phyloP scores from a whole-genome alignment of 31 red algal species.

The Bonnemaisonia californica region DNA sequence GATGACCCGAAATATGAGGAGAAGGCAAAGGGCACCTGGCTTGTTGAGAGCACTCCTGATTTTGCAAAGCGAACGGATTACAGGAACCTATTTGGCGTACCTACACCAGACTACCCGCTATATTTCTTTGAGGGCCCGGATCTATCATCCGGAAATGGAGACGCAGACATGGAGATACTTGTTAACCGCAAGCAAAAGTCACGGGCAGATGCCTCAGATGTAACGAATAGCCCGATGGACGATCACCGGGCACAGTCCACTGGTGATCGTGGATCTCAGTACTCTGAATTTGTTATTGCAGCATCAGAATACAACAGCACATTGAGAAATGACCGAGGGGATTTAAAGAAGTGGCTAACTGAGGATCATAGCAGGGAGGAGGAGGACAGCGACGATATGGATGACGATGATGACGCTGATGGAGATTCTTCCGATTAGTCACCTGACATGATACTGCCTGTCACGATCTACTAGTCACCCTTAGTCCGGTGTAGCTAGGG shows the following conservation, averaged over 20 bases:
- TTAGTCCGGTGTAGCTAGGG: too few species aligned
- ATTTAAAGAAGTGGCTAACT: slow-evolving; percentile 51
- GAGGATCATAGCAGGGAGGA: slow-evolving; percentile 44
- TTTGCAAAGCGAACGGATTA: slow-evolving; percentile 43
- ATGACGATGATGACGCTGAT: slow-evolving; percentile 48
- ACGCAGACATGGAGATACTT: slow-evolving; percentile 41
- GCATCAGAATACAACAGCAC: slow-evolving; percentile 46
- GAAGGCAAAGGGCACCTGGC: slow-evolving; percentile 39
- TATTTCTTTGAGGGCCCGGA: slow-evolving; percentile 55
- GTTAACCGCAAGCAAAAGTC: slow-evolving; percentile 14
- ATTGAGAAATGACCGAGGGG: slow-evolving; percentile 40
- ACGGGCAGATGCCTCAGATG: slow-evolving; percentile 15
- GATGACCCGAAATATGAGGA: slow-evolving; percentile 51
- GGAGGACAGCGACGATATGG: slow-evolving; percentile 43
- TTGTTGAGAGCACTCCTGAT: slow-evolving; percentile 35
- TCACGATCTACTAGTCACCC: too few species aligned
- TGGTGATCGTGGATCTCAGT: neutral
- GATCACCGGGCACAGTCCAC: neutral
- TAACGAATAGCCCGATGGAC: neutral
- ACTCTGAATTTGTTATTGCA: slow-evolving; percentile 36
- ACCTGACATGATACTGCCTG: too few species aligned
- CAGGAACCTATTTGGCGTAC: slow-evolving; percentile 44
- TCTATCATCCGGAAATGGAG: slow-evolving; percentile 28
- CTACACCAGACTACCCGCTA: slow-evolving; percentile 26
- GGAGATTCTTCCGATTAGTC: slow-evolving; percentile 51